Percentiles rank a stretch among this genome's conserved stretches.
phyloP scores from a whole-genome alignment of 257 asterid species.

The Hygrophila difformis region DNA sequence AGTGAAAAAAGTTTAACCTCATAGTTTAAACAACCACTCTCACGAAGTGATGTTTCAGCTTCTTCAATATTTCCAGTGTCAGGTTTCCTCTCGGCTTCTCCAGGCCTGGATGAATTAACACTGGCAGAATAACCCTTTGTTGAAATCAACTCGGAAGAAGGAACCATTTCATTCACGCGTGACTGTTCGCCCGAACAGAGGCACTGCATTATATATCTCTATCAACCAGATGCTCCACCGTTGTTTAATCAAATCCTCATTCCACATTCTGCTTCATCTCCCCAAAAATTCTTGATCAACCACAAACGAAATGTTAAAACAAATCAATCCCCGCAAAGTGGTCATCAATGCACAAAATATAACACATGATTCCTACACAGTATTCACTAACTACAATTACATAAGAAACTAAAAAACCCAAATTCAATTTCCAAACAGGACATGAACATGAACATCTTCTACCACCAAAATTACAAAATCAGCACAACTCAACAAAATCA shows the following conservation, averaged over 20 bases:
- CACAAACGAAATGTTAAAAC: slow-evolving; percentile 10
- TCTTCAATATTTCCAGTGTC: slow-evolving; percentile 79
- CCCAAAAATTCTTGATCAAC: slow-evolving; percentile 24
- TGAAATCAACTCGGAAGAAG: slow-evolving; percentile 46
- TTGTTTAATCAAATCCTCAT: slow-evolving; percentile 34
- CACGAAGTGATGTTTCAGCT: slow-evolving; percentile 77
- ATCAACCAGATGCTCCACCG: slow-evolving; percentile 24
- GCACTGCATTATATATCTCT: slow-evolving; percentile 55
- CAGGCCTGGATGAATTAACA: slow-evolving; percentile 37
- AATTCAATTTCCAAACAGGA: no score
- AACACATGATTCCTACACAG: no score
- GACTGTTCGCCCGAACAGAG: slow-evolving; percentile 56
- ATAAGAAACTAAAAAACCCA: no score
- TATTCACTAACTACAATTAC: no score
- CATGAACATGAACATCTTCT: background rate
- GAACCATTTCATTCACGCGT: slow-evolving; percentile 34
- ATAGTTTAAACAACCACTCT: slow-evolving; percentile 64
- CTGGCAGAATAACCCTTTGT: slow-evolving; percentile 46
- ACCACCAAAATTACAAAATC: no score
- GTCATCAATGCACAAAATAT: slow-evolving; percentile 1
- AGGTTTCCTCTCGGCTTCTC: slow-evolving; percentile 48
- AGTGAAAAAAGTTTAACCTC: slow-evolving; percentile 35
- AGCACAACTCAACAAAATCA: background rate
- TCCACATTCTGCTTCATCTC: slow-evolving; percentile 30
- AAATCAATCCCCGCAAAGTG: slow-evolving; percentile 19